phyloP scores from a whole-genome alignment of 805 yeast species.

The Blastobotrys peoriensis region DNA sequence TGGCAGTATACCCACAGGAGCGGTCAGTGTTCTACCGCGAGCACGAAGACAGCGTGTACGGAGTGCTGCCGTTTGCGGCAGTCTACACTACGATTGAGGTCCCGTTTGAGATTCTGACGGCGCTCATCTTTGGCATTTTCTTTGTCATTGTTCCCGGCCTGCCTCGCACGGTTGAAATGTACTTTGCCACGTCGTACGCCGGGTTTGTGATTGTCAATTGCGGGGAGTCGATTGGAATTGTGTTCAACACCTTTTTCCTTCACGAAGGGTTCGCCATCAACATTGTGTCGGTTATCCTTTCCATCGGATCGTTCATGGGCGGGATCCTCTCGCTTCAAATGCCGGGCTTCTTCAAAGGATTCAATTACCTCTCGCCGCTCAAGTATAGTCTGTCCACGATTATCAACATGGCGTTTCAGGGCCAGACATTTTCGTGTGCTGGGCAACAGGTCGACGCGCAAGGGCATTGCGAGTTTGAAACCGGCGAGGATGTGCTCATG shows the following conservation, averaged over 20 bases:
- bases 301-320: slow-evolving; percentile 75
- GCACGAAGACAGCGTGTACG: slow-evolving; percentile 65
- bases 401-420: slow-evolving; percentile 54
- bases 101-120: slow-evolving; percentile 60
- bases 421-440: slow-evolving; percentile 47
- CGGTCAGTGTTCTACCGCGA: slow-evolving; percentile 74
- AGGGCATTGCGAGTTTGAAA: slow-evolving; percentile 41
- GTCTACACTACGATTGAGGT: slow-evolving; percentile 56
- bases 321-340: slow-evolving; percentile 78
- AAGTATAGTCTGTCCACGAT: slow-evolving; percentile 61
- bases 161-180: slow-evolving; percentile 61
- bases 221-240: slow-evolving; percentile 81
- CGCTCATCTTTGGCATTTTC: slow-evolving; percentile 53
- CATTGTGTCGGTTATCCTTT: slow-evolving; percentile 56
- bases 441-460: slow-evolving; percentile 30
- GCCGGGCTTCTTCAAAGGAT: slow-evolving; percentile 59
- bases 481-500: slow-evolving; percentile 53
- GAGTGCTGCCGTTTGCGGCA: slow-evolving; percentile 54
- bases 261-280: slow-evolving; percentile 81
- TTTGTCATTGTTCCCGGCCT: slow-evolving; percentile 67
- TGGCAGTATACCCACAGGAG: slow-evolving; percentile 69
- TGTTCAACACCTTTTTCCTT: slow-evolving; percentile 64
- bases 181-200: slow-evolving; percentile 55
- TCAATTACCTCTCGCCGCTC: slow-evolving; percentile 73
- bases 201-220: slow-evolving; percentile 53